Conservation (phyloP, 305 asterid genomes). For the Fraxinus albicans region DNA sequence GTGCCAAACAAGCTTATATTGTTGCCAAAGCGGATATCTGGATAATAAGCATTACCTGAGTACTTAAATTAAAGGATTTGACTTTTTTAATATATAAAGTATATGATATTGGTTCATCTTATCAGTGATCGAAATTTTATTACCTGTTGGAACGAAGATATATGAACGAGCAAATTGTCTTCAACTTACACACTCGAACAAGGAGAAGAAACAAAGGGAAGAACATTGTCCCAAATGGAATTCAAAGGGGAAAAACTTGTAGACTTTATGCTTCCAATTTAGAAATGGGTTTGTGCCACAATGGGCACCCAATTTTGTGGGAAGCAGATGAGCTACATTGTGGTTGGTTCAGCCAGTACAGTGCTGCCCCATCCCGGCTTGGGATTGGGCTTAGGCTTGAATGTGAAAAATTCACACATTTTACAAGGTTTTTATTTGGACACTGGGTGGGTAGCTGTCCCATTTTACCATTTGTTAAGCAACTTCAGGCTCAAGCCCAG, state of each 20-base stretch:
- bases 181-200: neutral
- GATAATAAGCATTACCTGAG: neutral
- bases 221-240: neutral
- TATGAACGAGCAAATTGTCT: neutral
- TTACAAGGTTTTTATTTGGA: neutral
- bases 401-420: neutral
- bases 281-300: neutral
- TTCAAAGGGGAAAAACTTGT: neutral
- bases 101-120: neutral
- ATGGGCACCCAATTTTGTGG: neutral
- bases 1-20: neutral
- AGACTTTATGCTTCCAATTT: neutral
- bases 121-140: neutral
- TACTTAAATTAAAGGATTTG: neutral
- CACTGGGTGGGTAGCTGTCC: neutral
- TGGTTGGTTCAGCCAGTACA: neutral
- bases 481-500: neutral
- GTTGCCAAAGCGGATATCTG: neutral
- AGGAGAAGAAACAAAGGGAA: neutral
- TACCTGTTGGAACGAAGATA: neutral
- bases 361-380: neutral
- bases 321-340: neutral
- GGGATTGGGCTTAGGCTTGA: neutral
- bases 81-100: neutral
- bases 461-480: neutral